Evolutionary conservation across 352 stramenopile species (phyloP), one percentile per base, ranked within the genome.

Genomic region (Globisporangium takayamanum): DNA sequence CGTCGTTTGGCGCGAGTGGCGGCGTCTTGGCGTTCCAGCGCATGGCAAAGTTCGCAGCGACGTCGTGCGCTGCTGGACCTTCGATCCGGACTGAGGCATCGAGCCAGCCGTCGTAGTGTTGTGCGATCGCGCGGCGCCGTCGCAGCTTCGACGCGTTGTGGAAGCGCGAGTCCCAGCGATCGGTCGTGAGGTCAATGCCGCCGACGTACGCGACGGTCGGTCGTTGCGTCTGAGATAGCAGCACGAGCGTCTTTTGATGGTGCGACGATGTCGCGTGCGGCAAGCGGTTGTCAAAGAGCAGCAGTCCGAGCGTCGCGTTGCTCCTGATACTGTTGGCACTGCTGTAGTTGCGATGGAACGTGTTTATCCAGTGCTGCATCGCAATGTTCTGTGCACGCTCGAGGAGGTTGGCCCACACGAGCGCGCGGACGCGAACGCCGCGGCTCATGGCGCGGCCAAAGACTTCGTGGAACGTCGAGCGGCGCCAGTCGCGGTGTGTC

Each of bases 231-330:
- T 73, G 68, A 3, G 0, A 59, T 58, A 10, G 16, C 16, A 89
- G 53, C 6, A 86, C 67, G n/a, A 90, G 59, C 25, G 74, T 87
- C 55, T 90, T 89, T 60, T 90, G 80, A 47, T 90, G 80, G 39
- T 88, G 76, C 36, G 80, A 84, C 30, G 74, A 82, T 25, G 76
- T 85, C 7, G 59, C 30, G 47, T 81, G 66, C 11, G 80, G 78
- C 55, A 88, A 54, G 25, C 80, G 80, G 41, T 90, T 72, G 65
- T 90, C 80, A 18, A 84, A 87, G 26, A 88, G 63, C 56, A 76
- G 81, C 44, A 64, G 44, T 12, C 44, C 5, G 26, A 33, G 53
- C 12, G 58, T n/a, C 5, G 16, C 1, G 41, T n/a, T 46, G 47
- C 28, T 44, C 33, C 15, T 22, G 20, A 1, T 59, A 11, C 14